These are phyloP conservation scores for Lachnellula occidentalis DNA, from an alignment of 2,329 filamentous ascomycete species.

Conservation along the genomic window DNA sequence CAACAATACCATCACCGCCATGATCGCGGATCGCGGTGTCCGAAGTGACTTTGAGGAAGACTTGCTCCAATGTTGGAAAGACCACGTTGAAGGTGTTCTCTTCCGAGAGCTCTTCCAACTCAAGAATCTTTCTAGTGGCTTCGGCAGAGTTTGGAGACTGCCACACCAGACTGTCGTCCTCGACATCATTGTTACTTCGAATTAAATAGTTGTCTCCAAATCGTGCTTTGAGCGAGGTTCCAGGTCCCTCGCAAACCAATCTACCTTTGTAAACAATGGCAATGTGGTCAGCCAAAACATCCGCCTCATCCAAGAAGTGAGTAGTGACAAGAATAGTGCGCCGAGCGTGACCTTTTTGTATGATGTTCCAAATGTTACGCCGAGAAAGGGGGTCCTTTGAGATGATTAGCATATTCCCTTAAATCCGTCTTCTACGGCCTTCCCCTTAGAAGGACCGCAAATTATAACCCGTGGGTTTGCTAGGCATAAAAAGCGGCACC, in stretches of 20 bases:
- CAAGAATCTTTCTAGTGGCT: slow-evolving; percentile 48
- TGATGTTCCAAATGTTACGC: slow-evolving; percentile 64
- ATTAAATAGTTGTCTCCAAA: slow-evolving; percentile 53
- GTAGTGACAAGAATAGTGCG: slow-evolving; percentile 60
- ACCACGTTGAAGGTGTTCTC: slow-evolving; percentile 52
- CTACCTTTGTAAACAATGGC: slow-evolving; percentile 58
- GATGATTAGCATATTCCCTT: slow-evolving; percentile 2
- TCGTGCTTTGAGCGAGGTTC: slow-evolving; percentile 56
- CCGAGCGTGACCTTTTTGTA: slow-evolving; percentile 54
- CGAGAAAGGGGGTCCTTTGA: slow-evolving; percentile 52
- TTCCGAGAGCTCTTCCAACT: slow-evolving; percentile 48
- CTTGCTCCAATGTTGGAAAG: slow-evolving; percentile 61
- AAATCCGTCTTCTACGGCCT: no score
- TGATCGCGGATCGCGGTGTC: slow-evolving; percentile 37
- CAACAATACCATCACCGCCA: slow-evolving; percentile 24
- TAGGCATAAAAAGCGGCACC: no score
- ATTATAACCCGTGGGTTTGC: no score
- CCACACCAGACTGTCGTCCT: slow-evolving; percentile 13
- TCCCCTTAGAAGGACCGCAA: no score
- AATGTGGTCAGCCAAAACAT: slow-evolving; percentile 60
- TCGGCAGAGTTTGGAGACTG: slow-evolving; percentile 42
- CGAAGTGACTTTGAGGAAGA: slow-evolving; percentile 60
- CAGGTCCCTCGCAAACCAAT: slow-evolving; percentile 57
- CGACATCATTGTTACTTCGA: slow-evolving; percentile 13
- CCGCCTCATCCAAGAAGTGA: slow-evolving; percentile 63